Conservation (phyloP, 306 rosid species). For the Medicago lupulina region DNA sequence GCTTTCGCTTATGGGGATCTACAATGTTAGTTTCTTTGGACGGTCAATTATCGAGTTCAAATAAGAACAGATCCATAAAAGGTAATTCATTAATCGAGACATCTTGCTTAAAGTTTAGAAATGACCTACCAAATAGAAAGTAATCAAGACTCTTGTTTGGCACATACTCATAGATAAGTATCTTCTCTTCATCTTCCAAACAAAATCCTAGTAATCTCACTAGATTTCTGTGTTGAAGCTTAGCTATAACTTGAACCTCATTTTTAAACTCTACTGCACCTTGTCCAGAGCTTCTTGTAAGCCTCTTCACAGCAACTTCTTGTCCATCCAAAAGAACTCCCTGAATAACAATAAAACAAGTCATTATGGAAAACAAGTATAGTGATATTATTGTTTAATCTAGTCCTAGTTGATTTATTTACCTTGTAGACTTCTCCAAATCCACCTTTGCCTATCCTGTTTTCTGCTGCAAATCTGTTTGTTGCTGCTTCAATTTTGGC, state of each 20-base stretch:
- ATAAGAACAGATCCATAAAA: slow-evolving; percentile 6
- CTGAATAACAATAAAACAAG: slow-evolving; percentile 22
- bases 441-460: slow-evolving; percentile 65
- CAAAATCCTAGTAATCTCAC: slow-evolving; percentile 66
- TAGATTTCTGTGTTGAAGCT: slow-evolving; percentile 66
- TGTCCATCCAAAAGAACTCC: slow-evolving; percentile 55
- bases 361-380: not conserved
- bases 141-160: slow-evolving; percentile 61
- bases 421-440: slow-evolving; percentile 73
- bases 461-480: slow-evolving; percentile 47
- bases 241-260: slow-evolving; percentile 62
- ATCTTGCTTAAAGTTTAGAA: not conserved
- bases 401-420: not conserved
- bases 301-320: slow-evolving; percentile 74
- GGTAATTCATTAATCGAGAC: not conserved
- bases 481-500: slow-evolving; percentile 57
- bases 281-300: slow-evolving; percentile 55
- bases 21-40: not conserved
- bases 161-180: slow-evolving; percentile 63
- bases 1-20: slow-evolving; percentile 37
- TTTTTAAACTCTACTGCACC: slow-evolving; percentile 62
- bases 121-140: slow-evolving; percentile 52
- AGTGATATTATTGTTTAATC: not conserved
- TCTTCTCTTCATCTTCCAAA: slow-evolving; percentile 59
- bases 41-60: not conserved